phyloP scores from a whole-genome alignment of 2,329 filamentous ascomycete genomes.

The Cordyceps pruinosa region DNA sequence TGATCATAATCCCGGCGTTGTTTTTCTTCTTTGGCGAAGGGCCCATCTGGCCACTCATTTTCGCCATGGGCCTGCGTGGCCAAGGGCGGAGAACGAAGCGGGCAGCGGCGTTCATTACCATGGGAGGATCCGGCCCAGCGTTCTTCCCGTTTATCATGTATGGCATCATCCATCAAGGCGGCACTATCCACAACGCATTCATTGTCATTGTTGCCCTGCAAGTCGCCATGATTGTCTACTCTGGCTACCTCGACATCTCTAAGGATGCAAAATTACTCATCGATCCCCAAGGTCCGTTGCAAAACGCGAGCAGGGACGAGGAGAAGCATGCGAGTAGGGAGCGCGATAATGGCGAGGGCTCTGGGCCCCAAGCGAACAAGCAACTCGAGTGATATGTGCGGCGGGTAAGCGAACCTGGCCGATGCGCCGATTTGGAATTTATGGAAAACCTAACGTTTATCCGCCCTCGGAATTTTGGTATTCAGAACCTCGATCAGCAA shows the following conservation, averaged over 20 bases:
- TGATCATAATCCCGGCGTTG: constrained; percentile 53
- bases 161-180: constrained; percentile 53
- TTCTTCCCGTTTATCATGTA: constrained; percentile 71
- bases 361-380: background rate
- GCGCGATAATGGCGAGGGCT: background rate
- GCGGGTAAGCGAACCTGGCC: background rate
- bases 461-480: background rate
- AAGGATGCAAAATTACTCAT: constrained; percentile 40
- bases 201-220: constrained; percentile 52
- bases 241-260: constrained; percentile 41
- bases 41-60: constrained; percentile 76
- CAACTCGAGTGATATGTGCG: background rate
- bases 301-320: background rate
- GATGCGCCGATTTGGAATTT: background rate
- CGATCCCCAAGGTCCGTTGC: constrained; percentile 20
- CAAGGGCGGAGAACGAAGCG: constrained; percentile 75
- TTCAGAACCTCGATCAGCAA: background rate
- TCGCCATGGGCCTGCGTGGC: constrained; percentile 70
- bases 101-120: constrained; percentile 70
- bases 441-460: background rate
- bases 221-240: constrained; percentile 39
- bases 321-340: background rate
- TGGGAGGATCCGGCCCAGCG: constrained; percentile 65
- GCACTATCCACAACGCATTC: constrained; percentile 57
- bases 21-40: constrained; percentile 76